These are phyloP conservation scores for Copromyces sp. DNA, from an alignment of 495 filamentous ascomycete genomes.

Conservation along the genomic window DNA sequence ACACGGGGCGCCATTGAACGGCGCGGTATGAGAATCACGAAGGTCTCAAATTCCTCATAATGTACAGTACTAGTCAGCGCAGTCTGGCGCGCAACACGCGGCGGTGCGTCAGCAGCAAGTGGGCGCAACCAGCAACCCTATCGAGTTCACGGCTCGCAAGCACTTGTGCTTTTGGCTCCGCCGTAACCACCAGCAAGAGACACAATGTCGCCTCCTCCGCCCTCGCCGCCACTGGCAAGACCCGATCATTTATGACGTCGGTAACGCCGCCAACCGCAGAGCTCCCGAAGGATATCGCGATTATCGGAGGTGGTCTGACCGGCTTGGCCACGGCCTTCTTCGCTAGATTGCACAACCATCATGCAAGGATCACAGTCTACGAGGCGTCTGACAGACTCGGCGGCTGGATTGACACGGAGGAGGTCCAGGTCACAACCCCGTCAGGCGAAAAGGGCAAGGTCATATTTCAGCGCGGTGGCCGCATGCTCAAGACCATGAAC, in stretches of 20 bases:
- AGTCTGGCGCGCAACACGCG: constrained; percentile 7
- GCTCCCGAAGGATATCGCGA: constrained; percentile 45
- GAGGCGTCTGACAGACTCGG: constrained; percentile 61
- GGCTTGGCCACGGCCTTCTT: constrained; percentile 76
- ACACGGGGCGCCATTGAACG: background rate
- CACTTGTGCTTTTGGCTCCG: background rate
- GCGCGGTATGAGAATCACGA: background rate
- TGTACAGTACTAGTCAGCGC: constrained; percentile 16
- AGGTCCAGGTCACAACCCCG: constrained; percentile 40
- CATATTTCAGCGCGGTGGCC: constrained; percentile 76
- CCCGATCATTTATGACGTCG: constrained; percentile 5
- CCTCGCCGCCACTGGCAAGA: background rate
- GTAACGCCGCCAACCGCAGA: background rate
- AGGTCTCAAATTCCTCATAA: constrained; percentile 3
- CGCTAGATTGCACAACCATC: constrained; percentile 47
- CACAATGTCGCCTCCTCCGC: background rate
- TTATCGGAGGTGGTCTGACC: constrained; percentile 84
- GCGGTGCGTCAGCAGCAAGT: background rate
- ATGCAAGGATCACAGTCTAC: constrained; percentile 59
- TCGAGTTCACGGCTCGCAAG: background rate
- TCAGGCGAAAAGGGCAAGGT: constrained; percentile 43
- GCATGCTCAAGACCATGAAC: constrained; percentile 54
- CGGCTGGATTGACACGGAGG: constrained; percentile 73
- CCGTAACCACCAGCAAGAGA: background rate
- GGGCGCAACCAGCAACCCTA: background rate